Evolutionary conservation across 2,329 filamentous ascomycete species (phyloP).

Genomic region (Daldinia sp.): DNA sequence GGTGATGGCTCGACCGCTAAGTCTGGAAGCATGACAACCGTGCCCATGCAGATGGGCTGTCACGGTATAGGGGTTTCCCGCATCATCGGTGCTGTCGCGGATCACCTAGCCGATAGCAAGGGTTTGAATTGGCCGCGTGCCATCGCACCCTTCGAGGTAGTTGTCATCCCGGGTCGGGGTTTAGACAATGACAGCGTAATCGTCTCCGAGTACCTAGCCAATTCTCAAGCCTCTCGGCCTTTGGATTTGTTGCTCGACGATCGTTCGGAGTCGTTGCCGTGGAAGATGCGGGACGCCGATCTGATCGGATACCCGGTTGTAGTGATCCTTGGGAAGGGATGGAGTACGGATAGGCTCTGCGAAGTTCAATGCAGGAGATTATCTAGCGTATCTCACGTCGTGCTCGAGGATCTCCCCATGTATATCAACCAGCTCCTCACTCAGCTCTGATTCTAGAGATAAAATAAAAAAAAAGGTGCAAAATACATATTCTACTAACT

Average conservation of each 20-base stretch:
- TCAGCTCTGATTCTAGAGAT: slow-evolving; percentile 57
- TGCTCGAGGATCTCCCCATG: slow-evolving; percentile 60
- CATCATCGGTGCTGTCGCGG: slow-evolving; percentile 87
- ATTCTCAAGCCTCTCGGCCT: slow-evolving; percentile 25
- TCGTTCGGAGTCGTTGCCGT: slow-evolving; percentile 73
- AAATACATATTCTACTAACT: not conserved
- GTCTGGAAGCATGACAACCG: slow-evolving; percentile 48
- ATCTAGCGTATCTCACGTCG: slow-evolving; percentile 70
- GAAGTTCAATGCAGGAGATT: slow-evolving; percentile 85
- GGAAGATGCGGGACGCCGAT: slow-evolving; percentile 93
- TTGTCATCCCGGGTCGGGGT: slow-evolving; percentile 69
- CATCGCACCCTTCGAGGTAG: slow-evolving; percentile 86
- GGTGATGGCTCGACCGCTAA: slow-evolving; percentile 36
- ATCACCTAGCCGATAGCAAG: slow-evolving; percentile 75
- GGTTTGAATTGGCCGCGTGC: slow-evolving; percentile 89
- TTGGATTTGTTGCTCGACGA: slow-evolving; percentile 83
- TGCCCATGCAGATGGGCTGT: slow-evolving; percentile 91
- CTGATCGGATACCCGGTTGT: slow-evolving; percentile 88
- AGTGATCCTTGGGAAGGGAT: slow-evolving; percentile 80
- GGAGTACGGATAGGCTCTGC: slow-evolving; percentile 68
- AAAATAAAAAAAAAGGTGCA: too few relatives aligned
- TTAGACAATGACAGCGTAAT: slow-evolving; percentile 62
- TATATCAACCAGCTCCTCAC: slow-evolving; percentile 63
- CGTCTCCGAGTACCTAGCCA: slow-evolving; percentile 73
- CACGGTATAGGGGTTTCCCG: slow-evolving; percentile 95